Percentiles rank a stretch among this genome's conserved stretches.
phyloP scores from a whole-genome alignment of 495 filamentous ascomycete species.

The Aspergillus panamensis region DNA sequence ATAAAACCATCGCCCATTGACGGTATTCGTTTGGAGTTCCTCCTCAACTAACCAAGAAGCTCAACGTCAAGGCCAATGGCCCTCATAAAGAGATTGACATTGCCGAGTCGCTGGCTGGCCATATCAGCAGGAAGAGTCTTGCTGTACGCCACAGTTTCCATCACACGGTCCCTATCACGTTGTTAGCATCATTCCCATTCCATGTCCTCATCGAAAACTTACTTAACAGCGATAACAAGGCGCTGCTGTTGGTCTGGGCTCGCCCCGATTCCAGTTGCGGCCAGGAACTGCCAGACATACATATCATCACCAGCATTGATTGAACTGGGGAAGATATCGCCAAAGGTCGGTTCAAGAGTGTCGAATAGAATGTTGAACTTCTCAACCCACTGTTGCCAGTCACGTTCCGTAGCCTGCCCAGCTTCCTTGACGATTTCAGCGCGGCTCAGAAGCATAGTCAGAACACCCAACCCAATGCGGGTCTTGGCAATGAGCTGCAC shows the following conservation, averaged over 20 bases:
- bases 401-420: constrained; percentile 60
- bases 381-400: constrained; percentile 78
- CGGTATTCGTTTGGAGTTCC: not conserved
- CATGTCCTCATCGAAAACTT: constrained; percentile 26
- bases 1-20: not conserved
- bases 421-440: constrained; percentile 89
- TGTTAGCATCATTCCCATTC: constrained; percentile 19
- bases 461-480: constrained; percentile 77
- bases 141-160: constrained; percentile 86
- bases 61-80: constrained; percentile 97
- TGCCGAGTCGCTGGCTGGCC: constrained; percentile 71
- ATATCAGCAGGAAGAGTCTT: constrained; percentile 86
- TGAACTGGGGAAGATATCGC: constrained; percentile 78
- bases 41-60: constrained; percentile 61
- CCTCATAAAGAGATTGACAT: constrained; percentile 97
- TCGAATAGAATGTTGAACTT: constrained; percentile 87
- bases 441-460: constrained; percentile 92
- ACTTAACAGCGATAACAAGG: constrained; percentile 91
- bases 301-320: constrained; percentile 82
- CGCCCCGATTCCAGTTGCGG: constrained; percentile 87
- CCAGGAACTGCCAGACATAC: constrained; percentile 97
- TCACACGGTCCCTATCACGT: constrained; percentile 89
- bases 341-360: constrained; percentile 74
- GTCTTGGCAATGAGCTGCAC: constrained; percentile 74
- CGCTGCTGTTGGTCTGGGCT: constrained; percentile 90